Evolutionary conservation across 805 yeast genomes (phyloP).

Genomic region (Grigorovia jiainica): DNA sequence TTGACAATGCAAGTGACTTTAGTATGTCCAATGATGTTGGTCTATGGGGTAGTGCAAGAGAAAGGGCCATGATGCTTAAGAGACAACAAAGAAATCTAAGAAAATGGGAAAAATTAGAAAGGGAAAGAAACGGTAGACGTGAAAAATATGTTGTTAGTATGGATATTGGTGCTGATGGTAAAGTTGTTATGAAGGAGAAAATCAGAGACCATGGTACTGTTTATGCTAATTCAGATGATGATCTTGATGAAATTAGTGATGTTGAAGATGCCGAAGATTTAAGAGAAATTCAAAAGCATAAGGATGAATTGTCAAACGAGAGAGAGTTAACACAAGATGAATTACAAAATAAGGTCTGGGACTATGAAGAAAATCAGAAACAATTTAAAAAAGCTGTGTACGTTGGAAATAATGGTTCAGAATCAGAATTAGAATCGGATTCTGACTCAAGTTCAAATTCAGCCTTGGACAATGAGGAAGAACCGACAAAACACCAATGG

Average conservation of each 20-base stretch:
- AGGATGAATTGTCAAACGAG: constrained; percentile 13
- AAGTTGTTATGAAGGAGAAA: constrained; percentile 53
- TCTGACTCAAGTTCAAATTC: not conserved
- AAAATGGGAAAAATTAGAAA: constrained; percentile 49
- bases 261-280: constrained; percentile 29
- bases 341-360: constrained; percentile 43
- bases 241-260: constrained; percentile 30
- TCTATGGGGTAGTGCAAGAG: constrained; percentile 77
- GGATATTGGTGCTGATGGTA: constrained; percentile 66
- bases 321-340: constrained; percentile 12
- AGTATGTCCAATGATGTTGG: constrained; percentile 44
- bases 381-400: constrained; percentile 51
- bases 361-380: constrained; percentile 42
- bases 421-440: not conserved
- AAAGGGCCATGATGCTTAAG: constrained; percentile 78
- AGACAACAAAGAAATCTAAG: constrained; percentile 71
- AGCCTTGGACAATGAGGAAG: not conserved
- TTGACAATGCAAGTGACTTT: constrained; percentile 84
- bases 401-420: constrained; percentile 8
- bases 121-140: constrained; percentile 61
- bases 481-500: constrained; percentile 3
- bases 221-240: constrained; percentile 24
- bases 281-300: constrained; percentile 19
- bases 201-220: constrained; percentile 16
- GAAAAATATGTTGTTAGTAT: constrained; percentile 60